phyloP scores from a whole-genome alignment of 768 basidiomycete genomes.

The Boletus rubescentipes region DNA sequence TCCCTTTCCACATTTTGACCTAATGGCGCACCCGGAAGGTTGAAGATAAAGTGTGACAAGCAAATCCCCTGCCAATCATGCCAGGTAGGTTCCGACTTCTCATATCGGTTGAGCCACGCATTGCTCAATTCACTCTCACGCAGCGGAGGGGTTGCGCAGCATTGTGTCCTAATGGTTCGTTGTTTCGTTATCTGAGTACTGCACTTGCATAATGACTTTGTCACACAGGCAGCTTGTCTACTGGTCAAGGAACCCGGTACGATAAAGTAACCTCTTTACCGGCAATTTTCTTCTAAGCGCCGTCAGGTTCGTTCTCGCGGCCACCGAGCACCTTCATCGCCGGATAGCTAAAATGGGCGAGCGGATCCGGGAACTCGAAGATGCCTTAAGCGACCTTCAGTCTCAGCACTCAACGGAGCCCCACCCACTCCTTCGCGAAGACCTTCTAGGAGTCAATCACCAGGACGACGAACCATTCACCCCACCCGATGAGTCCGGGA shows the following conservation, averaged over 20 bases:
- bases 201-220: background rate
- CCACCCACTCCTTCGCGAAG: conserved; percentile 60
- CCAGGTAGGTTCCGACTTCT: conserved; percentile 42
- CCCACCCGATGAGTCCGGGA: conserved; percentile 26
- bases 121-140: conserved; percentile 4
- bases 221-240: conserved; percentile 62
- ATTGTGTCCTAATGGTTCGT: conserved; percentile 68
- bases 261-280: conserved; percentile 7
- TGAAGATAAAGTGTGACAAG: conserved; percentile 85
- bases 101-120: background rate
- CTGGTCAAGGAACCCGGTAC: conserved; percentile 76
- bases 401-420: conserved; percentile 49
- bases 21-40: conserved; percentile 37
- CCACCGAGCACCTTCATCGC: conserved; percentile 63
- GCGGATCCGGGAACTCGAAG: conserved; percentile 60
- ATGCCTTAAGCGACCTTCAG: conserved; percentile 54
- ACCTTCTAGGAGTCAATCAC: conserved; percentile 39
- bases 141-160: conserved; percentile 68
- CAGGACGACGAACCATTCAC: conserved; percentile 25
- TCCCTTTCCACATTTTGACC: conserved; percentile 24
- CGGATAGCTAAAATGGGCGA: conserved; percentile 51
- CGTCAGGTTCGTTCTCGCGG: conserved; percentile 56
- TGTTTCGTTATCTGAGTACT: conserved; percentile 4
- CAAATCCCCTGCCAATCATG: conserved; percentile 78
- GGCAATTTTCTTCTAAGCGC: conserved; percentile 9